These are phyloP conservation scores for Xylariomycetidae sp. DNA, from an alignment of 2,329 filamentous ascomycete species.

Conservation along the genomic window DNA sequence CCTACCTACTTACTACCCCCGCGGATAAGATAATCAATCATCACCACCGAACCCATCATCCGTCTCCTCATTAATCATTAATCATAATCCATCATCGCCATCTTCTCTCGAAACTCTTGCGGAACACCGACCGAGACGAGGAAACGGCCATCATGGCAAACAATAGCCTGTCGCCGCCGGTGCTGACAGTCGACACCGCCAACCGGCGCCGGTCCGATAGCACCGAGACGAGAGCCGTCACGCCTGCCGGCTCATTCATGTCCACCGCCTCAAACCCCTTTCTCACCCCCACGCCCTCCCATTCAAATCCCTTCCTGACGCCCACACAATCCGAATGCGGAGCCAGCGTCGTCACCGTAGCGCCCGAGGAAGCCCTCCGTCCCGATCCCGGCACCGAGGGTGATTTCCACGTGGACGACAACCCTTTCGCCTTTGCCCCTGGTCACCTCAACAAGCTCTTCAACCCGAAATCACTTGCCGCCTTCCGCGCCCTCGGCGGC, in stretches of 20 bases:
- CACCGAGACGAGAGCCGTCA: conserved; percentile 22
- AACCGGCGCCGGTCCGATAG: conserved; percentile 16
- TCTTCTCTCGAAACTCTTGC: conserved; percentile 1
- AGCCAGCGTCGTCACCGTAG: conserved; percentile 20
- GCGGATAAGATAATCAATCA: too few species aligned
- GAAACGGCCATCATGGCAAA: conserved; percentile 14
- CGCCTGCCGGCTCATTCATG: conserved; percentile 22
- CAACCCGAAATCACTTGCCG: conserved; percentile 67
- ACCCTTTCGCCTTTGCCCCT: conserved; percentile 67
- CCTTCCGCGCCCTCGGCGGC: conserved; percentile 66
- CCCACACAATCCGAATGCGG: conserved; percentile 25
- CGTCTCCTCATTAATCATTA: too few species aligned
- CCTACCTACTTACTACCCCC: too few species aligned
- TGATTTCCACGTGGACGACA: conserved; percentile 63
- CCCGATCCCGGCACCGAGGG: conserved; percentile 66
- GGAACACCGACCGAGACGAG: too few species aligned
- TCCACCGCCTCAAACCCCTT: conserved; percentile 28
- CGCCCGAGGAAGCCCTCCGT: conserved; percentile 46
- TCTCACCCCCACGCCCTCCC: conserved; percentile 21
- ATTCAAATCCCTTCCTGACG: conserved; percentile 23
- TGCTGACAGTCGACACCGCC: conserved; percentile 21
- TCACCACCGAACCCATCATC: too few species aligned
- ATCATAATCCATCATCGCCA: too few species aligned
- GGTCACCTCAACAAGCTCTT: conserved; percentile 69
- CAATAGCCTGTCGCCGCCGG: conserved; percentile 23